phyloP scores from a whole-genome alignment of 805 yeast species.

The Metschnikowia dekortorum region DNA sequence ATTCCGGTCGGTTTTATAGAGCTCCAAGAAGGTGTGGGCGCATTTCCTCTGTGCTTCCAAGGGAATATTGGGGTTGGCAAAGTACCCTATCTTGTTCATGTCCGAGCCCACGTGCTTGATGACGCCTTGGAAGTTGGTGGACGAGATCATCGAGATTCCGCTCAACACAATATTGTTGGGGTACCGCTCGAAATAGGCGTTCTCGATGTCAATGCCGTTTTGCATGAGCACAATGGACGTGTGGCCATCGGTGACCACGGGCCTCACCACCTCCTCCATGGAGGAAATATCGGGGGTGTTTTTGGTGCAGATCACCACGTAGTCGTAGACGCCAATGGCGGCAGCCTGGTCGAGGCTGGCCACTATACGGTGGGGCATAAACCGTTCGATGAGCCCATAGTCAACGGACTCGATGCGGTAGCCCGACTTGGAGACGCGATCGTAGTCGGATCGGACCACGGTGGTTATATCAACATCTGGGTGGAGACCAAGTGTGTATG shows the following conservation, averaged over 20 bases:
- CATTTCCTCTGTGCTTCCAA: constrained; percentile 28
- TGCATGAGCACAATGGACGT: constrained; percentile 35
- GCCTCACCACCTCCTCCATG: constrained; percentile 47
- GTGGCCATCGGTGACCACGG: constrained; percentile 34
- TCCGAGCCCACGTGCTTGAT: constrained; percentile 28
- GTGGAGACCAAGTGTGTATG: constrained; percentile 52
- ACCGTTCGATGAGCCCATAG: constrained; percentile 51
- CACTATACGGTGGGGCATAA: constrained; percentile 50
- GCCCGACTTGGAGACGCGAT: constrained; percentile 47
- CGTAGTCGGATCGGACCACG: constrained; percentile 64
- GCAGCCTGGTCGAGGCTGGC: constrained; percentile 44
- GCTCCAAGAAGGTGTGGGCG: constrained; percentile 40
- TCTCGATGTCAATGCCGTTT: constrained; percentile 38
- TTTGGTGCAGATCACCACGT: constrained; percentile 56
- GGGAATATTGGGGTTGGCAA: constrained; percentile 28
- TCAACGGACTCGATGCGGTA: constrained; percentile 57
- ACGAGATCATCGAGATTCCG: constrained; percentile 35
- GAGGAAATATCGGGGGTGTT: constrained; percentile 57
- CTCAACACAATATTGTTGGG: constrained; percentile 33
- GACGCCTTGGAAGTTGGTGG: constrained; percentile 24
- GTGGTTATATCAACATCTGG: constrained; percentile 48
- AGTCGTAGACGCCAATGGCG: constrained; percentile 43
- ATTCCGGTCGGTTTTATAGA: constrained; percentile 45
- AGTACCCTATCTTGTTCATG: constrained; percentile 24
- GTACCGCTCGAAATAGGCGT: constrained; percentile 26